These are phyloP conservation scores for Candida khao-thaluensis DNA, from an alignment of 805 yeast species.

Conservation along the genomic window DNA sequence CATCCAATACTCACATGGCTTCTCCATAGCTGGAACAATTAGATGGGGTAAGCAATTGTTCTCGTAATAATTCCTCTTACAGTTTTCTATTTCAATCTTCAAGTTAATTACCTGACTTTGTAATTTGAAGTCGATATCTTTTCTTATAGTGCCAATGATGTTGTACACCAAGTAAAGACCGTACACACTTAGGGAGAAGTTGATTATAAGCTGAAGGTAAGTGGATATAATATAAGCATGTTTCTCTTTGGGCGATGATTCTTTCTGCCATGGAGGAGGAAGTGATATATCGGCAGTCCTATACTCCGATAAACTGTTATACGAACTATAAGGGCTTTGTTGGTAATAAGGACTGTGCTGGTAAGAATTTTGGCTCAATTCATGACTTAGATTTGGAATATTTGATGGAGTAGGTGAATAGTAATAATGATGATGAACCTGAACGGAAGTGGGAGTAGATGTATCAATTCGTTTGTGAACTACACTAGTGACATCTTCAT, in stretches of 20 bases:
- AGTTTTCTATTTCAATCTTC: conserved; percentile 51
- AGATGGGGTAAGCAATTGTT: conserved; percentile 59
- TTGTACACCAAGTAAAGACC: conserved; percentile 44
- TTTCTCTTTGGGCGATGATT: conserved; percentile 51
- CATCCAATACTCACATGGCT: conserved; percentile 60
- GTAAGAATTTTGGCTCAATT: conserved; percentile 2
- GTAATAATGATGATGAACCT: conserved; percentile 49
- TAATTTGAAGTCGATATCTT: conserved; percentile 55
- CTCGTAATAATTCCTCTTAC: conserved; percentile 49
- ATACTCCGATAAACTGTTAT: conserved; percentile 6
- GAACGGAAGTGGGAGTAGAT: conserved; percentile 11
- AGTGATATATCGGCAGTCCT: conserved; percentile 20
- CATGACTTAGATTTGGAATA: not conserved
- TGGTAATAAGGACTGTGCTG: conserved; percentile 5
- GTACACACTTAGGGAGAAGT: conserved; percentile 46
- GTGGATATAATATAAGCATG: conserved; percentile 59
- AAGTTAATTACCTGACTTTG: conserved; percentile 46
- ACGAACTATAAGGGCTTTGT: conserved; percentile 1
- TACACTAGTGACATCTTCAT: conserved; percentile 9
- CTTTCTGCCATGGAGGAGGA: conserved; percentile 61
- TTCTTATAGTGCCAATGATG: conserved; percentile 47
- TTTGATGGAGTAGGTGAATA: conserved; percentile 12
- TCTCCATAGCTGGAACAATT: conserved; percentile 57
- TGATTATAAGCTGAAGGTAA: conserved; percentile 56
- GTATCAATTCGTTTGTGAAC: conserved; percentile 3